Conservation (phyloP, 2,329 filamentous ascomycete genomes). For the Diaporthe sp. region DNA sequence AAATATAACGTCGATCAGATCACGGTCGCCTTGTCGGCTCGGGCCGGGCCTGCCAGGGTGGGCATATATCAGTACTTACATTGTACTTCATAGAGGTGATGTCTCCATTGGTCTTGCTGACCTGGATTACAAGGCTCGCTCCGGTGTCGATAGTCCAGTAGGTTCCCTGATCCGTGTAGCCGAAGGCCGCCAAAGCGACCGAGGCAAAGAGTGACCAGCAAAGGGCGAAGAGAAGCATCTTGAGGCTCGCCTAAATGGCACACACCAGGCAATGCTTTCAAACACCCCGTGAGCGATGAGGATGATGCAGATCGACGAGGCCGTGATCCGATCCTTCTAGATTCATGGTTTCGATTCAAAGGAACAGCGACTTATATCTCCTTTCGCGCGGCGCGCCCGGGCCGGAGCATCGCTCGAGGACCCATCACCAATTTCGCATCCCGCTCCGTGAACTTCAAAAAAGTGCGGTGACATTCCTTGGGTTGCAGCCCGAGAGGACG, state of each 20-base stretch:
- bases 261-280: neutral
- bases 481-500: neutral
- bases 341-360: neutral
- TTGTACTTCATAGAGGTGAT: constrained; percentile 52
- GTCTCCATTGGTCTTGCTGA: constrained; percentile 53
- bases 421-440: constrained; percentile 28
- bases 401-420: neutral
- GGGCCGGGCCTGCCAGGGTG: too few relatives aligned
- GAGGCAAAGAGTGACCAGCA: constrained; percentile 48
- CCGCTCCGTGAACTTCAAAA: neutral
- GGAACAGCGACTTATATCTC: neutral
- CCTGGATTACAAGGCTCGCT: constrained; percentile 51
- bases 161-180: constrained; percentile 54
- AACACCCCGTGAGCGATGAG: too few relatives aligned
- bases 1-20: constrained; percentile 4
- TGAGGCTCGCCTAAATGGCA: constrained; percentile 4
- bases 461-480: neutral
- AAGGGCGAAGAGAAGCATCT: constrained; percentile 48
- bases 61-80: neutral
- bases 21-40: neutral
- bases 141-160: constrained; percentile 56
- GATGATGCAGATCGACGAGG: neutral
- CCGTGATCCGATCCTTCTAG: neutral
- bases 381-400: neutral
- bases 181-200: constrained; percentile 54